Evolutionary conservation across 306 rosid genomes (phyloP).

Genomic region (Corylus heterophylla): DNA sequence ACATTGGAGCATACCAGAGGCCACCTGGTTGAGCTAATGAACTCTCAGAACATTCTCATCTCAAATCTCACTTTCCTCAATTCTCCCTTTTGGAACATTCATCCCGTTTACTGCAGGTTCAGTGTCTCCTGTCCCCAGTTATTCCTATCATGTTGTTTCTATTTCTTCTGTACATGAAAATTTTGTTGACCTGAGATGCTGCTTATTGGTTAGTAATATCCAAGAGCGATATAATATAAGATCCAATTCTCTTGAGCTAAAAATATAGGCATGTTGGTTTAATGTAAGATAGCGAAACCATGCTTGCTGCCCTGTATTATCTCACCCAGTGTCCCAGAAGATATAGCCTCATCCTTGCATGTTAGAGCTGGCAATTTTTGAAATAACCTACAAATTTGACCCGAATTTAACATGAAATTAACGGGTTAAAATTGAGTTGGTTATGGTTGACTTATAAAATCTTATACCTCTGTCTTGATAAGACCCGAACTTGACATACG

Average conservation of each 20-base stretch:
- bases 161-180: neutral
- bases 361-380: too few species aligned
- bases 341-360: neutral
- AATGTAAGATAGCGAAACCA: too few species aligned
- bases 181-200: neutral
- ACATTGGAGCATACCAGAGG: slow-evolving; percentile 87
- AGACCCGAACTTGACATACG: too few species aligned
- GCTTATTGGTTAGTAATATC: neutral
- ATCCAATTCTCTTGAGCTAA: too few species aligned
- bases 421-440: too few species aligned
- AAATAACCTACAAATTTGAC: too few species aligned
- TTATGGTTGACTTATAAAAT: too few species aligned
- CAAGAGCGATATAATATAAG: too few species aligned
- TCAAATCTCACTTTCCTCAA: slow-evolving; percentile 85
- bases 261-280: too few species aligned
- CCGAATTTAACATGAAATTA: too few species aligned
- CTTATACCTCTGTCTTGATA: too few species aligned
- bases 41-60: slow-evolving; percentile 73
- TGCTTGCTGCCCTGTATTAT: too few species aligned
- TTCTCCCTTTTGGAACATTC: slow-evolving; percentile 98
- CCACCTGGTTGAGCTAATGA: slow-evolving; percentile 83
- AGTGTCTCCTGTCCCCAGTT: slow-evolving; percentile 3
- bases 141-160: slow-evolving; percentile 1
- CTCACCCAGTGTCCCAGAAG: neutral
- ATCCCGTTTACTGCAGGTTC: slow-evolving; percentile 95